Conservation (phyloP, 257 asterid species). For the Petunia secreta region DNA sequence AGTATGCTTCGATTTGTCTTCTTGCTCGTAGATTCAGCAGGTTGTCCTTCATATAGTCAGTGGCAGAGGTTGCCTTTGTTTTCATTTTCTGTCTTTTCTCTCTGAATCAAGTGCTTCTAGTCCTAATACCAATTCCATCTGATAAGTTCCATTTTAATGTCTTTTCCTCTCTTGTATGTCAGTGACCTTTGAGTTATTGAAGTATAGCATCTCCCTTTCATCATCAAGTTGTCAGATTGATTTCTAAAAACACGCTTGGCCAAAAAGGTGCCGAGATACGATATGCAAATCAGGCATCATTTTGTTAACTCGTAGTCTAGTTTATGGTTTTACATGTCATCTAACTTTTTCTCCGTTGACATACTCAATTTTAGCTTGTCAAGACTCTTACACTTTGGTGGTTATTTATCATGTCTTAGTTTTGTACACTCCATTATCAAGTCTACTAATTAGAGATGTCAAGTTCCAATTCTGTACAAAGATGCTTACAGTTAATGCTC, state of each 20-base stretch:
- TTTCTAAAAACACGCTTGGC: not conserved
- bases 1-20: not conserved
- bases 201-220: not conserved
- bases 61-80: not conserved
- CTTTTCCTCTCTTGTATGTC: not conserved
- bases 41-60: not conserved
- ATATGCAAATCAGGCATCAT: not conserved
- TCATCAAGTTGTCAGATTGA: not conserved
- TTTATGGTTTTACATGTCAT: constrained; percentile 14
- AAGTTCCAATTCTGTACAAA: constrained; percentile 9
- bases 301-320: not conserved
- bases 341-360: not conserved
- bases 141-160: constrained; percentile 8
- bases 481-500: constrained; percentile 18
- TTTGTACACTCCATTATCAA: constrained; percentile 14
- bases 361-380: not conserved
- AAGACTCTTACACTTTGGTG: not conserved
- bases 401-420: constrained; percentile 3
- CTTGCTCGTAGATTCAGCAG: not conserved
- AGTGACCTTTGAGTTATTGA: constrained; percentile 4
- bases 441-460: constrained; percentile 13
- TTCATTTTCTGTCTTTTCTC: not conserved
- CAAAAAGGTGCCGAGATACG: not conserved
- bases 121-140: constrained; percentile 20
- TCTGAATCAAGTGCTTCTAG: not conserved